Evolutionary conservation across 495 filamentous ascomycete genomes (phyloP).

Genomic region (Talaromyces ruber): DNA sequence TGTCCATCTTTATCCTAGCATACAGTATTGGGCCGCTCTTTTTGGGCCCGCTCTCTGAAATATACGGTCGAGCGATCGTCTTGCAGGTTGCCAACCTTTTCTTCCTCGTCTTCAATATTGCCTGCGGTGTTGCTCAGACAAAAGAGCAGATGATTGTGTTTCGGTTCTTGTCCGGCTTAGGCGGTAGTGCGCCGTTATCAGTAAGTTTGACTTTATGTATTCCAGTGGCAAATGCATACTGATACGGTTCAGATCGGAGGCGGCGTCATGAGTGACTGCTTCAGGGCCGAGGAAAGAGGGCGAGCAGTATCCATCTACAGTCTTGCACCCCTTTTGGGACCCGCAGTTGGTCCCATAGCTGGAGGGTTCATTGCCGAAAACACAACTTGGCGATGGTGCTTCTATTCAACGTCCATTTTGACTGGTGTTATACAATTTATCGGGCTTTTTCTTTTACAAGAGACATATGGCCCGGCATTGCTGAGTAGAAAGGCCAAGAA

Average conservation of each 20-base stretch:
- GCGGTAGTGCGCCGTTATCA: conserved; percentile 44
- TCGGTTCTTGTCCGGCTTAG: conserved; percentile 50
- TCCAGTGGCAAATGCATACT: background rate
- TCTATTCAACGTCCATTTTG: conserved; percentile 54
- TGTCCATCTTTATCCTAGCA: conserved; percentile 70
- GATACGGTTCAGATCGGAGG: conserved; percentile 36
- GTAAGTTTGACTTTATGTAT: conserved; percentile 16
- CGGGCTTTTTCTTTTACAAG: conserved; percentile 59
- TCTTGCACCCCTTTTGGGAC: conserved; percentile 57
- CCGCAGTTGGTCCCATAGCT: conserved; percentile 55
- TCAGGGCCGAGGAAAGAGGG: conserved; percentile 54
- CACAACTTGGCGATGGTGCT: conserved; percentile 64
- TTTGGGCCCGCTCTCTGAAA: conserved; percentile 63
- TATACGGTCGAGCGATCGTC: conserved; percentile 60
- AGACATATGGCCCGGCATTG: conserved; percentile 61
- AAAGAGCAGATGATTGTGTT: conserved; percentile 45
- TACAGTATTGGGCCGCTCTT: conserved; percentile 65
- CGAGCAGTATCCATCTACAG: conserved; percentile 56
- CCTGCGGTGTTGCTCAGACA: conserved; percentile 42
- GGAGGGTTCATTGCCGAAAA: conserved; percentile 61
- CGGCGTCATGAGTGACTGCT: conserved; percentile 56
- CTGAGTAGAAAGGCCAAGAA: conserved; percentile 46
- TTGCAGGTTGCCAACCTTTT: conserved; percentile 55
- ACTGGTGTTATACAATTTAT: conserved; percentile 52
- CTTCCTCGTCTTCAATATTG: conserved; percentile 54